A percentile compares a stretch with the other conserved stretches of the same genome.
phyloP scores from a whole-genome alignment of 1,284 basidiomycete species.

The Peniophora sp. region DNA sequence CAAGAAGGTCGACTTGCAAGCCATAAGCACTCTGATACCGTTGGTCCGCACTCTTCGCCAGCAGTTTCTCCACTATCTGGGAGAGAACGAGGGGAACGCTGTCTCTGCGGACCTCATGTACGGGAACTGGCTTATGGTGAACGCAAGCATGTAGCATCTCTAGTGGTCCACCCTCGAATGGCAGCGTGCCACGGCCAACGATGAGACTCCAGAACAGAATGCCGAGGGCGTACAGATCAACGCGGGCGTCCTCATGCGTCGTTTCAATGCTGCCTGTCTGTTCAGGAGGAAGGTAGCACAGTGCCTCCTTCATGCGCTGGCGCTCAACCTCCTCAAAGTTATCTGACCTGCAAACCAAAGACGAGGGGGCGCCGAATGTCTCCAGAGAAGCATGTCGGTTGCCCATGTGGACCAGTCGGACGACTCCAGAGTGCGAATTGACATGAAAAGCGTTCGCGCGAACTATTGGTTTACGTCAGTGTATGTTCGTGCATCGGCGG shows the following conservation, averaged over 20 bases:
- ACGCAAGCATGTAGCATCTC: conserved; percentile 63
- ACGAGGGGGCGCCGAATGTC: conserved; percentile 59
- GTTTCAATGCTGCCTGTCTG: conserved; percentile 67
- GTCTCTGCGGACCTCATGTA: conserved; percentile 66
- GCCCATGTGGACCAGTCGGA: conserved; percentile 66
- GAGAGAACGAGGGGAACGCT: conserved; percentile 58
- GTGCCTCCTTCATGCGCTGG: conserved; percentile 61
- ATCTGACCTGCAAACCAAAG: conserved; percentile 48
- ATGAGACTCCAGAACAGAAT: conserved; percentile 64
- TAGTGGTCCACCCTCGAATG: conserved; percentile 61
- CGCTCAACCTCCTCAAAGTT: conserved; percentile 54
- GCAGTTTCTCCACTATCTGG: conserved; percentile 59
- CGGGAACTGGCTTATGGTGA: conserved; percentile 62
- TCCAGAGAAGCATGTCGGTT: conserved; percentile 67
- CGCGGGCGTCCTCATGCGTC: conserved; percentile 59
- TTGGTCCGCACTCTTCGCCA: conserved; percentile 54
- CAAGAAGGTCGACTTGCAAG: conserved; percentile 53
- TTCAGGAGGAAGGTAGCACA: conserved; percentile 67
- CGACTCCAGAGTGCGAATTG: conserved; percentile 57
- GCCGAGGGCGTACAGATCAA: conserved; percentile 64
- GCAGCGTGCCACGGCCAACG: conserved; percentile 60
- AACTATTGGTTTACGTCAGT: conserved; percentile 27
- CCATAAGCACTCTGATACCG: conserved; percentile 67
- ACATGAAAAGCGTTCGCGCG: conserved; percentile 69
- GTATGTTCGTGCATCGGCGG: too few species aligned